Conservation (phyloP, 164 flowering plant species). For the Kalanchoe fedtschenkoi region DNA sequence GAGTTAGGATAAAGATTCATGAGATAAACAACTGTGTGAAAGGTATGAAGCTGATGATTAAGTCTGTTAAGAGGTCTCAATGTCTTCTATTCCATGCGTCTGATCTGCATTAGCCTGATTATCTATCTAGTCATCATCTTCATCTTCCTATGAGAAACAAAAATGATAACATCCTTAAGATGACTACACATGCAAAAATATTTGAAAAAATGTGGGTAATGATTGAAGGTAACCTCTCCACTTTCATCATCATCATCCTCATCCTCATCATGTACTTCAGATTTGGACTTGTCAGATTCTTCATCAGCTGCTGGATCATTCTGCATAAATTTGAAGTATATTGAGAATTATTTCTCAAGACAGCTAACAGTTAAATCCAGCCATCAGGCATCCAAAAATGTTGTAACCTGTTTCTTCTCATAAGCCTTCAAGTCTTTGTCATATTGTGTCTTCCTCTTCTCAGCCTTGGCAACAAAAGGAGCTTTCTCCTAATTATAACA, state of each 20-base stretch:
- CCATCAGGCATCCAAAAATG: not conserved
- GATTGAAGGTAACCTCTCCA: not conserved
- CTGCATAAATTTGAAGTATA: not conserved
- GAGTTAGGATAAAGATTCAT: no score
- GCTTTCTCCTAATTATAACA: constrained; percentile 17
- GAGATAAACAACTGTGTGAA: no score
- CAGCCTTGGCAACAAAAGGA: constrained; percentile 18
- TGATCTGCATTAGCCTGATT: no score
- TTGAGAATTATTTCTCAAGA: not conserved
- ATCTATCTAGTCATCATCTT: no score
- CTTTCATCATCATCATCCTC: constrained; percentile 5
- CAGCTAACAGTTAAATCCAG: not conserved
- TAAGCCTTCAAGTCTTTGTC: constrained; percentile 14
- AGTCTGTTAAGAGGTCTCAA: no score
- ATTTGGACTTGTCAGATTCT: constrained; percentile 3
- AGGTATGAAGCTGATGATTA: no score
- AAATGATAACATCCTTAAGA: no score
- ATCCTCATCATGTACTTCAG: constrained; percentile 5
- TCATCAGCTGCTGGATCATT: not conserved
- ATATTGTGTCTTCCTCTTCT: constrained; percentile 20
- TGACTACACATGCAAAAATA: no score
- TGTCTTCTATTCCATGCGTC: no score
- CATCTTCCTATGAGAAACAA: no score
- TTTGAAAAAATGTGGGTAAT: not conserved
- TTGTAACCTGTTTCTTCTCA: constrained; percentile 7